Evolutionary conservation across 306 rosid species (phyloP).

Genomic region (Prunus campanulata): DNA sequence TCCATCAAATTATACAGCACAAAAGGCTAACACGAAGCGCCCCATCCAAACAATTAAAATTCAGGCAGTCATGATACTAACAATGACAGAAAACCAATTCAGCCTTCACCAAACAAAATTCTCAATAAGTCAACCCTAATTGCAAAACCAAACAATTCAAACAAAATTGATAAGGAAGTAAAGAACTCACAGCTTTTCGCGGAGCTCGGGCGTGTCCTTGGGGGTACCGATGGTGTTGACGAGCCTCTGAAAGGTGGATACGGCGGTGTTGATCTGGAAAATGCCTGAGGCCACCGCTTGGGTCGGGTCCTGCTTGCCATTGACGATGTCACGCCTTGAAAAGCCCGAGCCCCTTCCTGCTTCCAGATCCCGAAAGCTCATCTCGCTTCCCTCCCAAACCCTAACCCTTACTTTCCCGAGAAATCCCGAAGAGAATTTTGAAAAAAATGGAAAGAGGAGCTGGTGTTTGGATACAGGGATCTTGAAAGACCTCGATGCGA

Average conservation of each 20-base stretch:
- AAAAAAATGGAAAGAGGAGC: neutral
- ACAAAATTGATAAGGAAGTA: neutral
- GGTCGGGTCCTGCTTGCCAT: constrained; percentile 80
- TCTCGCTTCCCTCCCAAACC: constrained; percentile 22
- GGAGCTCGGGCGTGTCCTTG: constrained; percentile 89
- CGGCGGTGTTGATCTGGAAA: constrained; percentile 99
- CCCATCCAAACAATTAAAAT: constrained; percentile 5
- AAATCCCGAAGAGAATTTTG: constrained; percentile 14
- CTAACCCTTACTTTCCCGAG: constrained; percentile 30
- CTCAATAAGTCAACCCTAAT: neutral
- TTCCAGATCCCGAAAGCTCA: constrained; percentile 95
- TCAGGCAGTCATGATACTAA: neutral
- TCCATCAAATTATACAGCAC: neutral
- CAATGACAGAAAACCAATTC: neutral
- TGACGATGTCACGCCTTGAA: constrained; percentile 54
- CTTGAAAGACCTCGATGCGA: constrained; percentile 19
- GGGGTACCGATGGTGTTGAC: constrained; percentile 99
- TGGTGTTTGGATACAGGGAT: constrained; percentile 27
- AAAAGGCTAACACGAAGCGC: neutral
- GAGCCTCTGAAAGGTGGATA: constrained; percentile 87
- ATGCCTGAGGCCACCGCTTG: constrained; percentile 94
- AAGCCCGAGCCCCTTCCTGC: constrained; percentile 61
- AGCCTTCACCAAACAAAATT: neutral
- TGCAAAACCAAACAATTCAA: neutral
- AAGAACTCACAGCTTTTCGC: constrained; percentile 82